Conservation (phyloP, 2,329 filamentous ascomycete genomes). For the Stachybotrys chlorohalonatus region DNA sequence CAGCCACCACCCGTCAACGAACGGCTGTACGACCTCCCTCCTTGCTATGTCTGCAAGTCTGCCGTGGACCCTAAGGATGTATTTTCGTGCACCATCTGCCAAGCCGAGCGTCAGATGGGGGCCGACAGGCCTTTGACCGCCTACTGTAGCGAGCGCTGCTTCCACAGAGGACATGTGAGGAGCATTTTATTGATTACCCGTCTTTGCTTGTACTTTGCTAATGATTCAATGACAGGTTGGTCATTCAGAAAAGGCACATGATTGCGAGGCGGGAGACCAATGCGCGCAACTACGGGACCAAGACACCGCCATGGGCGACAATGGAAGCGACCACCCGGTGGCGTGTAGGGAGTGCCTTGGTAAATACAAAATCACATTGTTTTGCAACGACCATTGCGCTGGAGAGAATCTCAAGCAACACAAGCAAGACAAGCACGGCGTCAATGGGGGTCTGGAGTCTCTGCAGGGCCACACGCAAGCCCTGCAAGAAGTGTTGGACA, state of each 20-base stretch:
- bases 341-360: conserved; percentile 33
- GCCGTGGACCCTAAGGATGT: conserved; percentile 24
- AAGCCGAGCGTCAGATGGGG: conserved; percentile 29
- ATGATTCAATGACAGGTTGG: conserved; percentile 17
- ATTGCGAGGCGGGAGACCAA: conserved; percentile 29
- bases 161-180: conserved; percentile 31
- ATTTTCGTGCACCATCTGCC: conserved; percentile 34
- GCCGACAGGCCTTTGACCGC: conserved; percentile 25
- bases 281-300: conserved; percentile 31
- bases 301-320: conserved; percentile 29
- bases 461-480: conserved; percentile 11
- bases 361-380: conserved; percentile 25
- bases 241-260: conserved; percentile 28
- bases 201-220: background rate
- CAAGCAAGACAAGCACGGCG: conserved; percentile 21
- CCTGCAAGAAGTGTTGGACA: conserved; percentile 14
- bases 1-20: conserved; percentile 17
- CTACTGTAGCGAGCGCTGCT: conserved; percentile 36
- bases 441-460: conserved; percentile 14
- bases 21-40: conserved; percentile 26
- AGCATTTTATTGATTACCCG: background rate
- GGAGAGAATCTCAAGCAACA: conserved; percentile 29
- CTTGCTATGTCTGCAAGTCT: conserved; percentile 29
- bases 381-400: conserved; percentile 35
- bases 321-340: conserved; percentile 17